These are phyloP conservation scores for Dillenia turbinata DNA, from an alignment of 164 flowering plant species.

Conservation along the genomic window DNA sequence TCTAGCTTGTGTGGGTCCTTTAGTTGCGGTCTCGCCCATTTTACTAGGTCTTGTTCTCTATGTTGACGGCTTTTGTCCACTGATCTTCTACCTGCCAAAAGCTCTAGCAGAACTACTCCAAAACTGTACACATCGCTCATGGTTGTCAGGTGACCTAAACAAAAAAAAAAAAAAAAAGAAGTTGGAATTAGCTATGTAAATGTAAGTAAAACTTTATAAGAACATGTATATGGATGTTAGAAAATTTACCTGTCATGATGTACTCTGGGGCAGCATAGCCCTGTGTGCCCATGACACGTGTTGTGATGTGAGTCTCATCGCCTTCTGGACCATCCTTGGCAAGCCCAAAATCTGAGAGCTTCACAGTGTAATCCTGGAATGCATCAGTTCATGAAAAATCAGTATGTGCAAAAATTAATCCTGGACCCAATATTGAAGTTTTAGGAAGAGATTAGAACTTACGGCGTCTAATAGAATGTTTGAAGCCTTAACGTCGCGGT, in stretches of 20 bases:
- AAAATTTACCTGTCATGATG: conserved; percentile 55
- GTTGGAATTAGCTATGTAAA: neutral
- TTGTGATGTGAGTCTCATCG: conserved; percentile 64
- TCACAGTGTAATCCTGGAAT: conserved; percentile 66
- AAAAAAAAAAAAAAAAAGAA: conserved; percentile 17
- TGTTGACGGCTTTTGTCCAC: conserved; percentile 55
- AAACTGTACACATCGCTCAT: conserved; percentile 87
- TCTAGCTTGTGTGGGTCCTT: conserved; percentile 55
- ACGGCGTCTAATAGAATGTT: conserved; percentile 77
- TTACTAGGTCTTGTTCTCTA: conserved; percentile 59
- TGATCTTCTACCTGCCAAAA: conserved; percentile 63
- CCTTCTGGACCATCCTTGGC: conserved; percentile 86
- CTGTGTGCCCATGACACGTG: conserved; percentile 83
- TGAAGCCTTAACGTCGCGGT: conserved; percentile 82
- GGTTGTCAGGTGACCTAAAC: conserved; percentile 85
- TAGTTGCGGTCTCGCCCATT: conserved; percentile 63
- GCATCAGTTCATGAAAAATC: neutral
- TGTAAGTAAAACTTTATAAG: too few species aligned
- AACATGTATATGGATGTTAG: neutral
- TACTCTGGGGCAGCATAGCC: conserved; percentile 98
- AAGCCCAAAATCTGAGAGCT: conserved; percentile 87
- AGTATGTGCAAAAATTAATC: neutral
- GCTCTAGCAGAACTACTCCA: conserved; percentile 82
- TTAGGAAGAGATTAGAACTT: conserved; percentile 11
- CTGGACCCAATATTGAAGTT: neutral